These are phyloP conservation scores for Tricholomella constricta DNA, from an alignment of 768 basidiomycete species.

Conservation along the genomic window DNA sequence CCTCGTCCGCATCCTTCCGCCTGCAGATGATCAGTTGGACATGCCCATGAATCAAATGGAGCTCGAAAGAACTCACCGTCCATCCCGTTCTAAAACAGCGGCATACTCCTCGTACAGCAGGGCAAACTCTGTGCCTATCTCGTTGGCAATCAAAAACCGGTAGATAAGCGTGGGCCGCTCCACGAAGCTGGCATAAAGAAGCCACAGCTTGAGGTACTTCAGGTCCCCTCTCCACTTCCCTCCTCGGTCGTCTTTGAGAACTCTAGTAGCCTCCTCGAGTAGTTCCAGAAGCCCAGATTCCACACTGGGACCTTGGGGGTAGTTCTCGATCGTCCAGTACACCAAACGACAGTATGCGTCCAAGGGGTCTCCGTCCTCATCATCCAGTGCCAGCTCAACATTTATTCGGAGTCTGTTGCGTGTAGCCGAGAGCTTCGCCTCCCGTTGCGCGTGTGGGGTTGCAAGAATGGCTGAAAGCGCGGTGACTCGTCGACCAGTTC, in stretches of 20 bases:
- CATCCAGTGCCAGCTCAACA: conserved; percentile 75
- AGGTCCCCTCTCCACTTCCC: conserved; percentile 78
- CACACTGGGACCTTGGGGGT: conserved; percentile 88
- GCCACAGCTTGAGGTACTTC: conserved; percentile 92
- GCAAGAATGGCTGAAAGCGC: conserved; percentile 72
- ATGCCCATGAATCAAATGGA: conserved; percentile 1
- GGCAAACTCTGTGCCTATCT: conserved; percentile 82
- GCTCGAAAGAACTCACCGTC: conserved; percentile 53
- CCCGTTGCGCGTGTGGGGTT: conserved; percentile 78
- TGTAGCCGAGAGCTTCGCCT: conserved; percentile 64
- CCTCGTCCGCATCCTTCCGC: conserved; percentile 85
- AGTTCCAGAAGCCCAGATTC: conserved; percentile 91
- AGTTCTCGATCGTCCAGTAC: conserved; percentile 91
- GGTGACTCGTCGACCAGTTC: conserved; percentile 76
- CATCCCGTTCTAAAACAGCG: conserved; percentile 76
- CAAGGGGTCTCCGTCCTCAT: conserved; percentile 79
- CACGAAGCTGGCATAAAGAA: conserved; percentile 90
- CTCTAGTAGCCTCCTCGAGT: conserved; percentile 88
- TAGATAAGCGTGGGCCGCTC: conserved; percentile 89
- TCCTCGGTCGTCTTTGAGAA: conserved; percentile 74
- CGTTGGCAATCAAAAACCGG: conserved; percentile 86
- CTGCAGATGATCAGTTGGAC: conserved; percentile 40
- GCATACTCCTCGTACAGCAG: conserved; percentile 94
- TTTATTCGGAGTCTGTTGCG: conserved; percentile 71
- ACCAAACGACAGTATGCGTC: conserved; percentile 87